These are phyloP conservation scores for Blastomyces parvus DNA, from an alignment of 2,329 filamentous ascomycete genomes.

Conservation along the genomic window DNA sequence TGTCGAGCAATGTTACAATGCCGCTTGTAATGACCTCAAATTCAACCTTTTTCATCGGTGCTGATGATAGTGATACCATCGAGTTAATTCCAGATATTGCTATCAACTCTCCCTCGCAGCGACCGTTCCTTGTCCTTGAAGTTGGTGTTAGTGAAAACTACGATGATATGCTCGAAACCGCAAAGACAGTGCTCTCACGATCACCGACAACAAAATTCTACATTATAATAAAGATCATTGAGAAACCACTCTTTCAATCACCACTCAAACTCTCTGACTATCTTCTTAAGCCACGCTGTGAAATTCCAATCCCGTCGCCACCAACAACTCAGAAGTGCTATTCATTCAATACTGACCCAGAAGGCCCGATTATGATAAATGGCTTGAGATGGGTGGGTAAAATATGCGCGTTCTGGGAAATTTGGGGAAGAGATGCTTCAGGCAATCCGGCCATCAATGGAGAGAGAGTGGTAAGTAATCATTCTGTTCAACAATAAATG, in stretches of 20 bases:
- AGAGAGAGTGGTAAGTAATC: neutral
- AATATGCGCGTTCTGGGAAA: neutral
- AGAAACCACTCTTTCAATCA: neutral
- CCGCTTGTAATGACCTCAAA: neutral
- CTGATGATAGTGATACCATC: neutral
- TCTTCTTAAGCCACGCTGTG: neutral
- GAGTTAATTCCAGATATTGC: neutral
- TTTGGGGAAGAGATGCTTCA: neutral
- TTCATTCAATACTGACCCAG: neutral
- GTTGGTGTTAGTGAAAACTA: neutral
- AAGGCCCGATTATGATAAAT: neutral
- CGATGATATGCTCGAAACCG: neutral
- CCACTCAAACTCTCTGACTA: neutral
- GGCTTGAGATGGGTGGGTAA: constrained; percentile 1
- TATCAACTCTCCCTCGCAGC: neutral
- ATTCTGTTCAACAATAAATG: neutral
- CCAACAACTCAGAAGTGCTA: neutral
- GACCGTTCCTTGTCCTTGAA: neutral
- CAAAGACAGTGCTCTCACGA: neutral
- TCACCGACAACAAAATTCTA: neutral
- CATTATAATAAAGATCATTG: neutral
- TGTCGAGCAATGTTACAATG: neutral
- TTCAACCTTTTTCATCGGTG: neutral
- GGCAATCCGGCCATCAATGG: neutral
- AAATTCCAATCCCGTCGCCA: neutral